A percentile compares a stretch with the other conserved stretches of the same genome.
These are phyloP conservation scores for Auricularia heimuer DNA, from an alignment of 768 basidiomycete species.

Conservation along the genomic window DNA sequence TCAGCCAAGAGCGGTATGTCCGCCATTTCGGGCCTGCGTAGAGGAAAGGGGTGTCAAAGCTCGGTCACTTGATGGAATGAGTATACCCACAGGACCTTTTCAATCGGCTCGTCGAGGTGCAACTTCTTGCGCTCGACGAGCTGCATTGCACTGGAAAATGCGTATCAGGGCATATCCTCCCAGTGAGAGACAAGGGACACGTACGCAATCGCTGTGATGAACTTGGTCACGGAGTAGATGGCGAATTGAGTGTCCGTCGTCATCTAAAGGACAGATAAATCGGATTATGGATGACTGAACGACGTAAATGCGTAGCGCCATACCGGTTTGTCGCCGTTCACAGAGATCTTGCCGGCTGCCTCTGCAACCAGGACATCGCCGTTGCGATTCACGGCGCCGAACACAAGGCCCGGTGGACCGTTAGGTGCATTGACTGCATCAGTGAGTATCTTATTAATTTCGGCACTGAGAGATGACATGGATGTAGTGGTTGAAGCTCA, in stretches of 20 bases:
- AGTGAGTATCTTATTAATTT: background rate
- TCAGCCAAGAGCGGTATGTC: background rate
- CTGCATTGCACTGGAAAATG: background rate
- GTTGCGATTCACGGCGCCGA: background rate
- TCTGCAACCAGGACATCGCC: background rate
- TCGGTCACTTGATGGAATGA: background rate
- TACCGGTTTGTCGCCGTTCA: background rate
- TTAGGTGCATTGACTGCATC: background rate
- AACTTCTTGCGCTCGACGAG: background rate
- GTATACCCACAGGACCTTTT: background rate
- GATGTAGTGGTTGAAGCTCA: no score
- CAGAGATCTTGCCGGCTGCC: background rate
- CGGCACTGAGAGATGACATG: background rate
- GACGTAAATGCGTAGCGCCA: background rate
- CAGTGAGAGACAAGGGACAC: background rate
- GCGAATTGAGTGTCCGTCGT: background rate
- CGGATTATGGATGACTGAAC: background rate
- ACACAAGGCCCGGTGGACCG: background rate
- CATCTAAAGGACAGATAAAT: background rate
- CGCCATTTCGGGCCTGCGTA: background rate
- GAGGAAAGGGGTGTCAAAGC: background rate
- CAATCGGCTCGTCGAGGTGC: background rate
- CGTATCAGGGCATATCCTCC: background rate
- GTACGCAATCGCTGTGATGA: background rate
- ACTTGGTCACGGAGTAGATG: background rate